Conservation (phyloP, 352 stramenopile species). For the Globisporangium cylindrosporum region DNA sequence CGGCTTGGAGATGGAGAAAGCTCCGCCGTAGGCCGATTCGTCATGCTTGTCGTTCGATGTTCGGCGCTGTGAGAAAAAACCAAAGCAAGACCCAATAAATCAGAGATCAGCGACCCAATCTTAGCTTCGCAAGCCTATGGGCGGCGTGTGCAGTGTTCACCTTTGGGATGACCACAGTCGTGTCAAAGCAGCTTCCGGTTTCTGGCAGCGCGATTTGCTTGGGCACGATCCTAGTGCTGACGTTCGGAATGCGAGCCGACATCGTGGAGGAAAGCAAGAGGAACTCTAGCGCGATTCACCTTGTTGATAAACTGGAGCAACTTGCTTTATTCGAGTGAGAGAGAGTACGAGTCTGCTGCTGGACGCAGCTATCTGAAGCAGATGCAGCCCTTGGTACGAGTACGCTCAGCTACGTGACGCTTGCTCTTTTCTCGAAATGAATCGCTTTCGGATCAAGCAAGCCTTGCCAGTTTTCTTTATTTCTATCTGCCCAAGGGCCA, state of each 20-base stretch:
- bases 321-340: background rate
- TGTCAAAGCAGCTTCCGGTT: constrained; percentile 95
- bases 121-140: too few species aligned
- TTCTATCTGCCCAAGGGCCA: background rate
- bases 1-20: constrained; percentile 91
- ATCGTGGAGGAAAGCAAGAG: constrained; percentile 20
- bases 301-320: background rate
- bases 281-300: background rate
- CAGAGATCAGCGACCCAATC: background rate
- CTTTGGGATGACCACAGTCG: constrained; percentile 67
- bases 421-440: constrained; percentile 44
- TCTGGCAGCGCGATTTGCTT: constrained; percentile 77
- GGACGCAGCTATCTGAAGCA: background rate
- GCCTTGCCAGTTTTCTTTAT: background rate
- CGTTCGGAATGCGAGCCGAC: constrained; percentile 73
- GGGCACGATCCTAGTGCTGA: constrained; percentile 79
- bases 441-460: background rate
- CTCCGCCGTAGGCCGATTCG: constrained; percentile 58
- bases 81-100: background rate
- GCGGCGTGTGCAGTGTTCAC: constrained; percentile 16
- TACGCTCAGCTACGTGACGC: constrained; percentile 2
- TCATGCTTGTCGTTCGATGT: constrained; percentile 68
- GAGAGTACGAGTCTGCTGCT: background rate
- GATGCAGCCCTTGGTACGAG: background rate
- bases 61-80: constrained; percentile 41